Evolutionary conservation across 495 filamentous ascomycete genomes (phyloP).

Genomic region (Talaromyces liani): DNA sequence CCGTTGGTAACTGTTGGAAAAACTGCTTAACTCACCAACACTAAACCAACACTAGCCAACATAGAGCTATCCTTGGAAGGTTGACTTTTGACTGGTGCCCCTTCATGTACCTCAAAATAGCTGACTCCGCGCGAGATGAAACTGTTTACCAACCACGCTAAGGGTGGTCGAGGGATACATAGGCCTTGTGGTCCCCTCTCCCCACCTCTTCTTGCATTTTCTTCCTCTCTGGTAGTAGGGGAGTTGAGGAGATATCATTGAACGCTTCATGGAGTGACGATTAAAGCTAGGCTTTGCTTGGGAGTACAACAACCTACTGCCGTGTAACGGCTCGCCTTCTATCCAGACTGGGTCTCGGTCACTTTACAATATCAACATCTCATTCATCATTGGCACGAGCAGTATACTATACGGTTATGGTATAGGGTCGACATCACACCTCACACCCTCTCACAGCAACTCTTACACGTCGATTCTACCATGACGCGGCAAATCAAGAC

Average conservation of each 20-base stretch:
- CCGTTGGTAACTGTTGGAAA: not conserved
- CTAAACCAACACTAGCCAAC: not conserved
- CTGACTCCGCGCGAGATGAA: constrained; percentile 7
- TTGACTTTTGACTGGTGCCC: not conserved
- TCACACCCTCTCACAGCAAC: not conserved
- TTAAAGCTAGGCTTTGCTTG: not conserved
- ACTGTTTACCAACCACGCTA: not conserved
- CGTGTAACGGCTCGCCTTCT: not conserved
- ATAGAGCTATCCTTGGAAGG: not conserved
- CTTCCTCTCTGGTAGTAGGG: not conserved
- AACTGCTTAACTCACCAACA: not conserved
- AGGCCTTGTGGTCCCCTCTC: constrained; percentile 1
- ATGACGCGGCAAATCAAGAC: not conserved
- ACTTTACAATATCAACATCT: not conserved
- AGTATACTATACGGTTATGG: not conserved
- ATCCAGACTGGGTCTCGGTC: not conserved
- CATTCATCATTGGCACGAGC: not conserved
- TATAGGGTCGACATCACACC: not conserved
- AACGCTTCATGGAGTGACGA: not conserved
- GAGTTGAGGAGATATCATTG: not conserved
- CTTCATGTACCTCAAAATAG: constrained; percentile 7
- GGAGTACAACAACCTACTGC: not conserved
- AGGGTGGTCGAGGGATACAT: not conserved
- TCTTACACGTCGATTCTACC: not conserved
- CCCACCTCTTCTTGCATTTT: not conserved